These are phyloP conservation scores for Penicillium polonicum DNA, from an alignment of 2,329 filamentous ascomycete species.

Conservation along the genomic window DNA sequence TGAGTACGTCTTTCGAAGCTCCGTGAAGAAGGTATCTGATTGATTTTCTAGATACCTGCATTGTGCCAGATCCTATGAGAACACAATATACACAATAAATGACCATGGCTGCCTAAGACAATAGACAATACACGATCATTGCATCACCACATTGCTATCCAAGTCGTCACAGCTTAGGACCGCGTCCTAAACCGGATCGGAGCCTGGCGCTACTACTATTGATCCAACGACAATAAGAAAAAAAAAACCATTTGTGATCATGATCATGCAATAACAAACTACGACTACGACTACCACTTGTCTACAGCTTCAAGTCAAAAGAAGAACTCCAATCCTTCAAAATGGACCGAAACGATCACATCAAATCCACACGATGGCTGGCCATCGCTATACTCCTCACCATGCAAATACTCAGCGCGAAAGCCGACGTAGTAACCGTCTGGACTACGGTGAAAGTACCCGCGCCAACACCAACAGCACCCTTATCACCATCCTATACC, in stretches of 20 bases:
- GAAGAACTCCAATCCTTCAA: neutral
- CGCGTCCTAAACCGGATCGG: neutral
- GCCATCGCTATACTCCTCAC: slow-evolving; percentile 1
- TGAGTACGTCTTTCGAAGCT: neutral
- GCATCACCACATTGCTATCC: neutral
- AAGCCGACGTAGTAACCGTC: slow-evolving; percentile 16
- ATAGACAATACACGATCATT: neutral
- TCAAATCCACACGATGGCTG: neutral
- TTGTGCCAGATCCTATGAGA: neutral
- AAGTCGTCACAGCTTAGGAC: neutral
- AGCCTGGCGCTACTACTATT: neutral
- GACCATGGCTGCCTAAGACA: neutral
- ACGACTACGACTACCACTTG: neutral
- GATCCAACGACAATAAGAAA: neutral
- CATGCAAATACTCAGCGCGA: neutral
- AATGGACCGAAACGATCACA: neutral
- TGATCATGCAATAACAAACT: neutral
- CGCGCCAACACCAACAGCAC: slow-evolving; percentile 25
- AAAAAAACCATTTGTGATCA: neutral
- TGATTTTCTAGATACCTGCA: neutral
- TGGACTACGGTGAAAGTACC: slow-evolving; percentile 21
- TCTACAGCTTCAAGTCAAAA: neutral
- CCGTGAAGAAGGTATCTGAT: neutral
- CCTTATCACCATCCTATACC: slow-evolving; percentile 44
- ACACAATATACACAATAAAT: neutral